Base-by-base conservation (phyloP, 345 rosid species). In the Salix koriyanagi region DNA sequence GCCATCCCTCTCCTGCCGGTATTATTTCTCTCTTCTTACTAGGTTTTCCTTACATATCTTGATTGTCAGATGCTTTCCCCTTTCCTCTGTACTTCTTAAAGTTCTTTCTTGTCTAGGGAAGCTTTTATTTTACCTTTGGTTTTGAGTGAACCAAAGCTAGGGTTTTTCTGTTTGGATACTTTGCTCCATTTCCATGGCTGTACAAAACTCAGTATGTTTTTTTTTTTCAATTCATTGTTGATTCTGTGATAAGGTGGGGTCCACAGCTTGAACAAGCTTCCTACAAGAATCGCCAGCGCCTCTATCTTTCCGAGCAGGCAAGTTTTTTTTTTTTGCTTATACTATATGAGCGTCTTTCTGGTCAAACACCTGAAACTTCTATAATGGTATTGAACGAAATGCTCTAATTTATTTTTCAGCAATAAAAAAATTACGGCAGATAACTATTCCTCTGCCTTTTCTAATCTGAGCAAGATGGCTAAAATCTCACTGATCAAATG, bases 1-100 rank as follows among this genome's bases (percentile, higher is more conserved):
- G 99, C 99, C 99, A 26, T 94, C 98, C 37, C 99, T 96, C 85
- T 96, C 99, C 71, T 96, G 99, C 98, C 88, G 99, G 97, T 93
- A 74, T 37, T 1, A 19, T 15, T 23, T 25, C 19, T n/a, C 15
- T 68, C 34, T 58, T 4, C 2, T 65, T 58, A 21, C 19, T 19
- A 16, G 42, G 65, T 25, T 25, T 67, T 8, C 9, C 36, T 6
- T 7, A n/a, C 21, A 13, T 3, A 34, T 25, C 21, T n/a, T 42
- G 8, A 25, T 54, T 39, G 71, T 13, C 34, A 5, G 75, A 78
- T 83, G 28, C 28, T 10, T 58, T 56, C 11, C 64, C 12, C 11
- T 23, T 7, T 58, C 14, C 14, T 58, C 4, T 23, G 14, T 4
- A 58, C 23, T 4, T 23, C 10, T 58, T 3, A 3, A 23, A 11